Evolutionary conservation across 495 filamentous ascomycete species (phyloP), one percentile per base, ranked within the genome.

Genomic region (Articulospora tetracladia): DNA sequence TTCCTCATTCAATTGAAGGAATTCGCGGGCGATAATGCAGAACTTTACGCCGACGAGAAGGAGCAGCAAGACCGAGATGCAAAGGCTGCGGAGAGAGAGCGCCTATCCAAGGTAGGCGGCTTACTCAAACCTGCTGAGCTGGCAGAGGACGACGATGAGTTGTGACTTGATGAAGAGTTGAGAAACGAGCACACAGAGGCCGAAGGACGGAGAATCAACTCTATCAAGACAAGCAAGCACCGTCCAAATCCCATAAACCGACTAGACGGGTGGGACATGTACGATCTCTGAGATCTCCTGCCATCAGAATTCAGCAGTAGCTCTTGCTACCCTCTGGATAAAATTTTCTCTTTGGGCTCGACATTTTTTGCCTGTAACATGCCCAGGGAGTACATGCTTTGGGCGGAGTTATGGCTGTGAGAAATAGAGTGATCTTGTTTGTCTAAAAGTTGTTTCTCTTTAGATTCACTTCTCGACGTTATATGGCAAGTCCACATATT

Each of bases 1-100:
- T 99, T 99, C 83, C 75, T 99, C 57, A 96, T 99, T 66, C 92
- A 92, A 26, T 76, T 99, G 55, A 96, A 96, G 74, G 94, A 99
- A 74, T 98, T 97, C 67, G 90, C 90, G 13, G 94, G 90, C 51
- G 84, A 92, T 72, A 94, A 92, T 68, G 87, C 93, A 6, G 94
- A 98, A 65, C 81, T 98, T n/a, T 99, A 88, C 74, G 88, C 90
- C 2, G 92, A 97, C 55, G 95, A 98, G 70, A 86, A 94, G 63
- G 94, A 98, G 72, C 86, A 91, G 66, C 86, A 87, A 55, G 81
- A 89, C 50, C 82, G 85, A 59, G 92, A 90, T 65, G 90, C 88
- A 46, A 84, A 87, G 63, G 82, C 84, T 53, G 90, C 88, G 1
- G 93, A 97, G 72, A 81, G 90, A 63, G 90, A 93, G 72, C 85